Base-by-base conservation (phyloP, 176 grass and related monocot species). In the Aegilops bicornis region DNA sequence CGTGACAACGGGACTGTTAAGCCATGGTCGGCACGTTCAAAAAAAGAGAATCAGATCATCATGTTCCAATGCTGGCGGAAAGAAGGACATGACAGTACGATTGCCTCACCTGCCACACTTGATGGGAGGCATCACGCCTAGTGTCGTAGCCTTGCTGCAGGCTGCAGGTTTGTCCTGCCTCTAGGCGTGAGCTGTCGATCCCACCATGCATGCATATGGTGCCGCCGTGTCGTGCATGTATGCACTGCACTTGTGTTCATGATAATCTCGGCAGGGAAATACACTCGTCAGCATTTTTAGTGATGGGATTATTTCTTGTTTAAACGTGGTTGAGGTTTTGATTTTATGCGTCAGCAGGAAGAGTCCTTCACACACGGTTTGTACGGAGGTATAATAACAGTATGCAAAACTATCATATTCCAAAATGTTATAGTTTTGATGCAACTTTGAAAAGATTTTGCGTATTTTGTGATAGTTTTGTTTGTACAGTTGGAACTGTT, bases 61-160 rank as follows among this genome's bases (percentile, higher is more conserved):
- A 20, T 83, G 81, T 60, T 72, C 48, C 31, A 24, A 19, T 60
- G 17, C 71, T 72, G 81, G 81, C 7, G 47, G 50, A 39, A 83
- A 42, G 81, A 69, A 33, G 20, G 48, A 82, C 39, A 12, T 59
- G 67, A 10, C 24, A 8, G 47, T 40, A 73, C 67, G 29, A 17
- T 71, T 19, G 4, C 5, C 66, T 37, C 40, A 40, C 31, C 39
- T 83, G 31, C 40, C 14, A 56, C 50, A 19, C 36, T 72, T 71
- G 22, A 37, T 39, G 30, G 31, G 31, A 24, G 79, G 16, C 61
- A 66, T 30, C 71, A 29, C 71, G 16, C 23, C 14, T 17, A 35
- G 2, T 35, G 65, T 36, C 66, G 16, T 78, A 78, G 19, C 30
- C 29, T 27, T 22, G 48, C 48, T 52, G 48, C 48, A 52, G 4